Percentiles rank a stretch among this genome's conserved stretches.
phyloP scores from a whole-genome alignment of 805 yeast genomes.

The Clavispora vitiphila region DNA sequence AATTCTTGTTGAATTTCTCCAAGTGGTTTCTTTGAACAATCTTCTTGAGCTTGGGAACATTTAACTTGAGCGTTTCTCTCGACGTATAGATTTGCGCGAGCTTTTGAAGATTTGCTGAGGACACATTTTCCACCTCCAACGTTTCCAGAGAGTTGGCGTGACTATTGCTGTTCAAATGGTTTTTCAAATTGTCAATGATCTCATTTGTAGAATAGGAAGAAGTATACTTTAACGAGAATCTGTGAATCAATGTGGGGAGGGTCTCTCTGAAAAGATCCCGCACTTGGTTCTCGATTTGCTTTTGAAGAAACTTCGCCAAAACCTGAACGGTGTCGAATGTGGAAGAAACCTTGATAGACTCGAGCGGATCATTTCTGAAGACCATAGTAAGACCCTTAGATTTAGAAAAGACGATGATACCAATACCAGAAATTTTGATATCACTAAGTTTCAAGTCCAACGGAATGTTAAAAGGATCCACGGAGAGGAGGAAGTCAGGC shows the following conservation, averaged over 20 bases:
- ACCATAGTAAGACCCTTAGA: conserved; percentile 82
- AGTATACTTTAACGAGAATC: conserved; percentile 58
- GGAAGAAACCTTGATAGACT: conserved; percentile 73
- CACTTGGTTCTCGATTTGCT: conserved; percentile 76
- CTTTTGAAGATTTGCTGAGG: conserved; percentile 46
- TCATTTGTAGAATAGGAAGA: conserved; percentile 17
- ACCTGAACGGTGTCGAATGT: conserved; percentile 85
- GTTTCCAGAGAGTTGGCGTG: conserved; percentile 3
- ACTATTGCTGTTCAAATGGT: conserved; percentile 10
- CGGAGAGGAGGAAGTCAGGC: conserved; percentile 63
- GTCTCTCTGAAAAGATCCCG: conserved; percentile 79
- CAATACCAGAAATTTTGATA: conserved; percentile 71
- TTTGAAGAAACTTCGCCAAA: conserved; percentile 75
- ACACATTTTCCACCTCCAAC: conserved; percentile 15
- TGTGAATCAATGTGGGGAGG: conserved; percentile 74
- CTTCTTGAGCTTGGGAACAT: conserved; percentile 53
- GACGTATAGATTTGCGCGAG: conserved; percentile 51
- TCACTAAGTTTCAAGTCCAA: conserved; percentile 69
- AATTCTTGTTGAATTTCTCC: conserved; percentile 37
- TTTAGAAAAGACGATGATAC: conserved; percentile 76
- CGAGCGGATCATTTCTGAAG: conserved; percentile 84
- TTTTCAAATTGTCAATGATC: conserved; percentile 16
- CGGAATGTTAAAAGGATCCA: conserved; percentile 71
- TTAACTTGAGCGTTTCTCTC: conserved; percentile 74
- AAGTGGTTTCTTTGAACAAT: conserved; percentile 54